Base-by-base conservation (phyloP, 352 stramenopile species). In the Ophiocytium majus region DNA sequence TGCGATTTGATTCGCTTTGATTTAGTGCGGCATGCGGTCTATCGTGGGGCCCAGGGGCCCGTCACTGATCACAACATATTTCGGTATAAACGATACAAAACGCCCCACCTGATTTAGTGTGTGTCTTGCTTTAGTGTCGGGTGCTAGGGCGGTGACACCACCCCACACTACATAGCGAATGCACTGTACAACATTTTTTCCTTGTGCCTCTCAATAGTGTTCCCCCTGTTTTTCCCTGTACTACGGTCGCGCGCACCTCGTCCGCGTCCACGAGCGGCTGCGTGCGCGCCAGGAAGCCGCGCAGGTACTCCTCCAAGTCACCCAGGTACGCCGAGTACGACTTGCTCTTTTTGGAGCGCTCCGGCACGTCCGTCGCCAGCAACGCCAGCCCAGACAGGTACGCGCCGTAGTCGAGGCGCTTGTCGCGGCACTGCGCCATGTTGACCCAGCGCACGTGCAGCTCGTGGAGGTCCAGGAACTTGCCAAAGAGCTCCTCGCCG, bases 201-300 rank as follows among this genome's bases (percentile, higher is more conserved):
- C n/a, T n/a, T n/a, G n/a, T n/a, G n/a, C n/a, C n/a, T n/a, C n/a
- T n/a, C n/a, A n/a, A n/a, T n/a, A n/a, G n/a, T n/a, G n/a, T n/a
- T n/a, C n/a, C n/a, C n/a, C n/a, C n/a, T n/a, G n/a, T n/a, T n/a
- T n/a, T n/a, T n/a, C n/a, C n/a, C n/a, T n/a, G n/a, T n/a, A n/a
- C n/a, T n/a, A n/a, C n/a, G n/a, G n/a, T n/a, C n/a, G 33, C 35
- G 33, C 80, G 80, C 49, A 89, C 85, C 80, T 87, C 84, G 10
- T 89, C 78, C 1, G 93, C 57, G 87, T 93, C 82, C 50, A 95
- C 90, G 37, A 95, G 89, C 9, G 93, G 93, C 50, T 90, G 88
- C 36, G 91, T 93, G 31, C 92, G 87, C 66, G 86, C 74, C 57
- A 94, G 86, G 87, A 94, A 96, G 19, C 88, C 89, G 75, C 88